phyloP scores from a whole-genome alignment of 176 grass and related monocot genomes.

The Eremochloa ophiuroides region DNA sequence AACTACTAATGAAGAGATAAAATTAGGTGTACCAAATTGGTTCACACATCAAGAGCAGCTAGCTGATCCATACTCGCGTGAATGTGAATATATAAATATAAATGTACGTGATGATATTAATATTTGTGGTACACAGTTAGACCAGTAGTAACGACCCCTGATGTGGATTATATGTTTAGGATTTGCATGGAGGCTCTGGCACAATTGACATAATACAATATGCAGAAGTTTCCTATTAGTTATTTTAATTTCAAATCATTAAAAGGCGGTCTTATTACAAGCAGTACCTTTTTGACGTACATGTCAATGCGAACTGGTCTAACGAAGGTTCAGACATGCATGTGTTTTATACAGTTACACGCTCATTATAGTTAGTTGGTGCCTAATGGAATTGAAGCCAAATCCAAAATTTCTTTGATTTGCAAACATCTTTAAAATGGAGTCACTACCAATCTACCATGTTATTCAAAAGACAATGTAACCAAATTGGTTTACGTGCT shows the following conservation, averaged over 20 bases:
- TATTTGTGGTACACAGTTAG: no score
- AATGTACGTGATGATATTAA: no score
- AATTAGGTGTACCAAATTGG: constrained; percentile 44
- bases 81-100: no score
- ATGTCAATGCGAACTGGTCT: neutral
- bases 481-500: neutral
- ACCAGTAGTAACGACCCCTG: no score
- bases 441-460: no score
- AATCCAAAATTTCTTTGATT: neutral
- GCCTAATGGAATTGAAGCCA: neutral
- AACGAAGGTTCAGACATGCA: neutral
- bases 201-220: no score
- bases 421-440: neutral
- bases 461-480: neutral
- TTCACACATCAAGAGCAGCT: neutral
- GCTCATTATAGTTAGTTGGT: neutral
- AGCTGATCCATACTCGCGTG: no score
- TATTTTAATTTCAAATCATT: no score
- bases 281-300: constrained; percentile 5
- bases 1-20: constrained; percentile 27
- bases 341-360: neutral
- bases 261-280: no score
- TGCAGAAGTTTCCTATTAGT: no score
- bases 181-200: no score
- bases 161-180: no score